Base-by-base conservation (phyloP, 1,139 yeast species). In the Candida pseudoviswanathii region DNA sequence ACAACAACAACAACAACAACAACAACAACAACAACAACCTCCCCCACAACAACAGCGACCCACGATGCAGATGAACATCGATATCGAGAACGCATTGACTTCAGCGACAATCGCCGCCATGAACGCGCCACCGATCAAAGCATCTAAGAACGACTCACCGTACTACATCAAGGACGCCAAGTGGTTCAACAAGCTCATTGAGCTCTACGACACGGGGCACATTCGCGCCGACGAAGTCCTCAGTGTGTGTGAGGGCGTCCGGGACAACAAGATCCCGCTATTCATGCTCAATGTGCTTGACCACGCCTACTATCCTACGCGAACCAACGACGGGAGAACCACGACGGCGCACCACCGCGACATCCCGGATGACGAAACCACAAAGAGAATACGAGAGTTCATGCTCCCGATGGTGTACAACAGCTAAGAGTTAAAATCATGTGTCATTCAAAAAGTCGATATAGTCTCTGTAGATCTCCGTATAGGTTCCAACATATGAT, bases 251-350 rank as follows among this genome's bases (percentile, higher is more conserved):
- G 75, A 70, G 50, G 77, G 77, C 1, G 73, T 73, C 0, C 57
- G 76, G 48, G 78, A 73, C 52, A 66, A 67, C n/a, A 71, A 68
- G 49, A 70, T 73, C 27, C 78, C 77, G 1, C 53, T 67, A 26
- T 70, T 71, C 43, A 68, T 73, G 73, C 61, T 73, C 48, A 73
- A 73, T 53, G 68, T 73, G 16, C 59, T 73, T 49, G 78, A 73
- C 52, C 70, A 66, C 26, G 64, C 66, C 2, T 68, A 68, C 50
- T 64, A 66, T 47, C 65, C 67, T 0, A 64, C 62, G 1, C 53
- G 65, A 45, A 60, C 57, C 7, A 37, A 44, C 21, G 41, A 37
- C 26, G 41, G 41, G 7, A 37, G 8, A 5, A 27, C 32, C 22
- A 4, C 38, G 2, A 33, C 40, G 4, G 31, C 4, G 3, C 47